phyloP scores from a whole-genome alignment of 306 rosid genomes.

The Pyrus pyrifolia region DNA sequence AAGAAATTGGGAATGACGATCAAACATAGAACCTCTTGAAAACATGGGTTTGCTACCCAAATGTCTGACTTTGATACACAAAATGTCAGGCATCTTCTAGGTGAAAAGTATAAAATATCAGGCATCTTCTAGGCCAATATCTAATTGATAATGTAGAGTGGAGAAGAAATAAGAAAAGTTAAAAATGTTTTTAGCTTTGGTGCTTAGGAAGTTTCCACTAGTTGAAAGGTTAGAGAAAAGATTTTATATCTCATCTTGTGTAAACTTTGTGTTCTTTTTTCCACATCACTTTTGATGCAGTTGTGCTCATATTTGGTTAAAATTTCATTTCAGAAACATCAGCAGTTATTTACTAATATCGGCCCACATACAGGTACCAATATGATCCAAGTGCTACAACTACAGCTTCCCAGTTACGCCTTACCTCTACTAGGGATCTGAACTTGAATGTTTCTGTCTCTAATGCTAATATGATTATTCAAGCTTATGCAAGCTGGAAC shows the following conservation, averaged over 20 bases:
- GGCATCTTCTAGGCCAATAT: too few relatives aligned
- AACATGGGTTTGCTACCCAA: not conserved
- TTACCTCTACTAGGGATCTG: constrained; percentile 80
- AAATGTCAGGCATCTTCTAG: too few relatives aligned
- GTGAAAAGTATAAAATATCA: too few relatives aligned
- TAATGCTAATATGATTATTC: constrained; percentile 88
- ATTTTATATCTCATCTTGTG: not conserved
- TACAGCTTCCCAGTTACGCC: constrained; percentile 87
- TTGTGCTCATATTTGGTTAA: not conserved
- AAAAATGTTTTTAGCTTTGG: not conserved
- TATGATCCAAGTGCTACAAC: constrained; percentile 68
- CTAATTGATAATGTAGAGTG: not conserved
- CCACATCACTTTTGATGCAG: not conserved
- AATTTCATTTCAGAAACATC: not conserved
- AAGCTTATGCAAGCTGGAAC: constrained; percentile 98
- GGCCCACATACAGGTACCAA: constrained; percentile 55
- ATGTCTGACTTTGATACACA: too few relatives aligned
- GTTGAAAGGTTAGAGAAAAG: not conserved
- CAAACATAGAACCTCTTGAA: not conserved
- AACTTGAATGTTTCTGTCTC: constrained; percentile 88
- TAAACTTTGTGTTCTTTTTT: not conserved
- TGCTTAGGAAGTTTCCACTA: not conserved
- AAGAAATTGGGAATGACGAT: not conserved
- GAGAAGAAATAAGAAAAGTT: not conserved
- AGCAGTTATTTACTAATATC: not conserved